Percentiles rank a stretch among this genome's conserved stretches.
These are phyloP conservation scores for Colletotrichum higginsianum DNA, from an alignment of 2,329 filamentous ascomycete species.

Conservation along the genomic window DNA sequence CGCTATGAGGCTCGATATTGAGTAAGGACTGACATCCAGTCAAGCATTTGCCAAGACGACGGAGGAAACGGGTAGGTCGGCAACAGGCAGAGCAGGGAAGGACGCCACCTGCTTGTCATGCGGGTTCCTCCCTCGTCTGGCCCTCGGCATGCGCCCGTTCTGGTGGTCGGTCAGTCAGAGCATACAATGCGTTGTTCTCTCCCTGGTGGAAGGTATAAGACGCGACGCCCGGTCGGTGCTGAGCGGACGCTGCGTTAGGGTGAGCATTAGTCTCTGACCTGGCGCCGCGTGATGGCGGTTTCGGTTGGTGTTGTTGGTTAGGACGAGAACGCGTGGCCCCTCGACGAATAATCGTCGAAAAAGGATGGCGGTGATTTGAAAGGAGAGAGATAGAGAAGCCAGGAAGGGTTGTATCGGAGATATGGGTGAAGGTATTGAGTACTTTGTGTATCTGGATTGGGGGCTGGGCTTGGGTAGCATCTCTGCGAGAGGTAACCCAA, in stretches of 20 bases:
- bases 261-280: constrained; percentile 19
- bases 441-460: constrained; percentile 2
- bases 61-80: constrained; percentile 39
- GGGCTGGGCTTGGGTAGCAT: not conserved
- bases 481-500: not conserved
- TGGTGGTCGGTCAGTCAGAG: not conserved
- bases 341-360: constrained; percentile 1
- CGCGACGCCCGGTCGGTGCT: constrained; percentile 5
- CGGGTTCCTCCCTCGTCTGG: constrained; percentile 19
- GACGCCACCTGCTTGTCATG: constrained; percentile 26
- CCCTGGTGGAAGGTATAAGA: not conserved
- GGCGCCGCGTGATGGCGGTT: constrained; percentile 20
- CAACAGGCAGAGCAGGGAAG: constrained; percentile 10
- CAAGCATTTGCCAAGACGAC: constrained; percentile 41
- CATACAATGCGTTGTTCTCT: constrained; percentile 19
- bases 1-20: constrained; percentile 1
- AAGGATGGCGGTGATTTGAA: not conserved
- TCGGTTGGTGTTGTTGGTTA: constrained; percentile 3
- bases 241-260: constrained; percentile 6
- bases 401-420: not conserved
- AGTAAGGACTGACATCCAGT: constrained; percentile 26
- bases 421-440: constrained; percentile 9
- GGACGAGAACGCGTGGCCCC: constrained; percentile 17
- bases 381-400: not conserved
- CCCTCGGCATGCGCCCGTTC: constrained; percentile 11